Evolutionary conservation across 2,329 filamentous ascomycete species (phyloP), one percentile per base, ranked within the genome.

Genomic region (Metarhizium album): DNA sequence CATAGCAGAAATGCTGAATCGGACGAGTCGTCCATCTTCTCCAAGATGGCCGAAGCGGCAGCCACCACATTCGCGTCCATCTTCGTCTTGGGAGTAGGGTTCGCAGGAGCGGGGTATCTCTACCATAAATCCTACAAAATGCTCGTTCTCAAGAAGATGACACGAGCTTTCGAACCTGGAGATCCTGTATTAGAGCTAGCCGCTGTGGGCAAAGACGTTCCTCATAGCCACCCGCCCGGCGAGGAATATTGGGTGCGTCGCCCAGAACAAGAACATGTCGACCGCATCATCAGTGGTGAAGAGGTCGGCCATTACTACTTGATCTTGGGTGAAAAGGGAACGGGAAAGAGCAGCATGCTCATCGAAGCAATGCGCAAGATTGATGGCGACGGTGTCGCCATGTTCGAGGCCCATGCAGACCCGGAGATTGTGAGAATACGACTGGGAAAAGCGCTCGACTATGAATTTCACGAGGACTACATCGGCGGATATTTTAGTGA

Each of bases 401-500:
- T 98, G 88, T 87, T 97, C 61, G 93, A 98, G 68, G 90, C 91
- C 1, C 93, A 98, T 67, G 86, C 90, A 4, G 90, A 98, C 65
- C 78, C 90, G 1, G 93, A 98, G 62, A 95, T 98, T 53, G 95
- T 98, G 65, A 86, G 93, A 18, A 86, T 96, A 42, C 80, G 93
- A 4, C 78, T 98, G 3, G 93, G 93, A 24, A 96, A 95, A 64
- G 89, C 90, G 2, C 75, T 98, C 40, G 90, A 98, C 65, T 98
- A 90, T 65, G 93, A 98, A 64, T 98, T 87, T 60, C 89, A 97
- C 63, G 93, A 97, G 70, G 93, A 98, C 71, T 96, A 95, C 62
- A 96, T 98, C 55, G 93, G 93, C 43, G 88, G 87, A 5, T 86
- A 98, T 53, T 98, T 98, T 67, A 95, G 87, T 53, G 95, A 98